Base-by-base conservation (phyloP, 208 protist species). In the Leishmania lainsoni region DNA sequence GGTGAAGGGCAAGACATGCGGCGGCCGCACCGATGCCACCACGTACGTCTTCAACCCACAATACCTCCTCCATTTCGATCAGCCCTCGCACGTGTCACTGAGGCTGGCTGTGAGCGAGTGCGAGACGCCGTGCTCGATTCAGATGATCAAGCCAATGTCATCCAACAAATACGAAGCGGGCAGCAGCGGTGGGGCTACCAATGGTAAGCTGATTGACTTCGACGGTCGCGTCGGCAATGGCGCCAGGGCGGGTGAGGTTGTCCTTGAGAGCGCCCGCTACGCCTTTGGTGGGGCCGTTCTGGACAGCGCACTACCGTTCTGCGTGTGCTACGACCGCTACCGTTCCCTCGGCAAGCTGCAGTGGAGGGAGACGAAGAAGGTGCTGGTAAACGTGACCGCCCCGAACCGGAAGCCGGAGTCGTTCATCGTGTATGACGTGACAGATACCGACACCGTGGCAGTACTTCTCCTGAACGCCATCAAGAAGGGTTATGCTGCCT, bases 1-100 rank as follows among this genome's bases (percentile, higher is more conserved):
- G 92, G 83, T 86, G 78, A 93, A 92, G 76, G 93, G 92, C 59
- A 88, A 91, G 81, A 94, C 78, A 45, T 97, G 92, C 71, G 93
- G 93, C 56, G 93, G 93, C 42, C 87, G 89, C 74, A 90, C 78
- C 51, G 83, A 89, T 66, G 76, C 79, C 49, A 78, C 88, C 63
- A 94, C 92, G 16, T 95, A 94, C 80, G 86, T 93, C 75, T 95
- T 90, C 86, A 87, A 87, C 61, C 84, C 89, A 49, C 93, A 97
- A 84, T 97, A 95, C 86, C 45, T 76, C n/a, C 85, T 97, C 22
- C 86, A 81, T 29, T 78, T 97, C 1, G 75, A 79, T 20, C 87
- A 89, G 69, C 85, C 93, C n/a, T 86, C 90, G 39, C 86, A 89
- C 79, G 54, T 95, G 52, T 93, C 90, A 26, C 81, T 91, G 75